phyloP scores from a whole-genome alignment of 2,329 filamentous ascomycete species.

The Colletotrichum destructivum region DNA sequence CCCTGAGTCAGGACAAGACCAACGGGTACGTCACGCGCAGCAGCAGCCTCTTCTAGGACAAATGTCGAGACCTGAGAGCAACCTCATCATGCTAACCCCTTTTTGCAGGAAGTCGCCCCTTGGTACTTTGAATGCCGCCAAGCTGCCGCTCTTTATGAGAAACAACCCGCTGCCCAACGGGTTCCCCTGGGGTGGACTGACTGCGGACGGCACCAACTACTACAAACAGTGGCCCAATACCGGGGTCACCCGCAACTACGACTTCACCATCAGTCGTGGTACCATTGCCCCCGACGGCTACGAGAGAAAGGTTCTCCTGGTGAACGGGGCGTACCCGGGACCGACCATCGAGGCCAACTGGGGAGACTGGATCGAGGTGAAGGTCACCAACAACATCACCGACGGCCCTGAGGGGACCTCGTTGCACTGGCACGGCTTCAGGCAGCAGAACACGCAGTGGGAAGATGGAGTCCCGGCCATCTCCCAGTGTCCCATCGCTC shows the following conservation, averaged over 20 bases:
- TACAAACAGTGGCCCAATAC: slow-evolving; percentile 65
- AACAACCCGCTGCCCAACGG: slow-evolving; percentile 66
- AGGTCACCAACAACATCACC: slow-evolving; percentile 78
- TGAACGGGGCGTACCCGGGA: slow-evolving; percentile 78
- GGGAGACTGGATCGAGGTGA: slow-evolving; percentile 75
- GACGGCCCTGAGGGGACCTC: slow-evolving; percentile 62
- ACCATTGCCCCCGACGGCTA: slow-evolving; percentile 71
- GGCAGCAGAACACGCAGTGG: slow-evolving; percentile 64
- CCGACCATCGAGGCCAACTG: slow-evolving; percentile 76
- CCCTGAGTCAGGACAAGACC: slow-evolving; percentile 53
- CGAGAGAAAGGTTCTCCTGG: slow-evolving; percentile 66
- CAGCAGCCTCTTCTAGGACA: not conserved
- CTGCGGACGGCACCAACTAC: slow-evolving; percentile 63
- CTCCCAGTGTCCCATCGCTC: slow-evolving; percentile 77
- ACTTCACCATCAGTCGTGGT: slow-evolving; percentile 67
- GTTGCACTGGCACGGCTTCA: slow-evolving; percentile 70
- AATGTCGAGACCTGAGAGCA: not conserved
- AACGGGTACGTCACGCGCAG: slow-evolving; percentile 53
- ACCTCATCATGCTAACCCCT: slow-evolving; percentile 1
- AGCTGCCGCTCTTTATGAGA: slow-evolving; percentile 60
- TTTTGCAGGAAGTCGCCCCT: slow-evolving; percentile 54
- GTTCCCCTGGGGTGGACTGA: slow-evolving; percentile 66
- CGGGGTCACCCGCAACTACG: slow-evolving; percentile 68
- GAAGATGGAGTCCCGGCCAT: slow-evolving; percentile 68
- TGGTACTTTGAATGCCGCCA: slow-evolving; percentile 56